A percentile compares a stretch with the other conserved stretches of the same genome.
phyloP scores from a whole-genome alignment of 2,329 filamentous ascomycete species.

The Alternaria gaisen region DNA sequence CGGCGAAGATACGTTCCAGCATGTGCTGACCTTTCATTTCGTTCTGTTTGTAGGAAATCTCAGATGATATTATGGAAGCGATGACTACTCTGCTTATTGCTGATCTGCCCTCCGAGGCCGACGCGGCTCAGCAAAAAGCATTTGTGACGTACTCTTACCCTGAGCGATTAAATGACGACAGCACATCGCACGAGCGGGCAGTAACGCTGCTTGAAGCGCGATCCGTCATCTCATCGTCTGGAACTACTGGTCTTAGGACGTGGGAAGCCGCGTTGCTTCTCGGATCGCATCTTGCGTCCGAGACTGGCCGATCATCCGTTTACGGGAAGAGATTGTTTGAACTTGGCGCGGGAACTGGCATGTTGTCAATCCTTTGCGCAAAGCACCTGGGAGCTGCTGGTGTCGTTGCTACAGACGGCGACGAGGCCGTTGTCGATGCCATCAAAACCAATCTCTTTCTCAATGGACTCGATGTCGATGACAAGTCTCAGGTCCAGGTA shows the following conservation, averaged over 20 bases:
- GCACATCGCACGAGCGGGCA: conserved; percentile 32
- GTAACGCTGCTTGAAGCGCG: conserved; percentile 76
- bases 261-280: conserved; percentile 84
- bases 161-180: conserved; percentile 26
- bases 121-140: conserved; percentile 74
- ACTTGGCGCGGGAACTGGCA: conserved; percentile 79
- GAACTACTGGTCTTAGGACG: conserved; percentile 79
- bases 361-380: conserved; percentile 77
- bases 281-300: conserved; percentile 68
- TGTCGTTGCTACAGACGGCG: conserved; percentile 77
- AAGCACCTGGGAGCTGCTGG: conserved; percentile 68
- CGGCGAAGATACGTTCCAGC: conserved; percentile 7
- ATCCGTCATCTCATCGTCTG: conserved; percentile 72
- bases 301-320: conserved; percentile 58
- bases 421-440: conserved; percentile 73
- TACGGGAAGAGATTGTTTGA: conserved; percentile 70
- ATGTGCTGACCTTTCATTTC: conserved; percentile 34
- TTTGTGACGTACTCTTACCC: conserved; percentile 74
- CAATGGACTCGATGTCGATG: conserved; percentile 67
- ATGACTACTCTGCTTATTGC: conserved; percentile 72
- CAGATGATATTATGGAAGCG: conserved; percentile 77
- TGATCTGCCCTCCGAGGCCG: conserved; percentile 69
- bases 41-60: conserved; percentile 72
- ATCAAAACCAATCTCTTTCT: conserved; percentile 73
- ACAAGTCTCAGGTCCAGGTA: conserved; percentile 44